These are phyloP conservation scores for Starmerella stigmatis DNA, from an alignment of 805 yeast species.

Conservation along the genomic window DNA sequence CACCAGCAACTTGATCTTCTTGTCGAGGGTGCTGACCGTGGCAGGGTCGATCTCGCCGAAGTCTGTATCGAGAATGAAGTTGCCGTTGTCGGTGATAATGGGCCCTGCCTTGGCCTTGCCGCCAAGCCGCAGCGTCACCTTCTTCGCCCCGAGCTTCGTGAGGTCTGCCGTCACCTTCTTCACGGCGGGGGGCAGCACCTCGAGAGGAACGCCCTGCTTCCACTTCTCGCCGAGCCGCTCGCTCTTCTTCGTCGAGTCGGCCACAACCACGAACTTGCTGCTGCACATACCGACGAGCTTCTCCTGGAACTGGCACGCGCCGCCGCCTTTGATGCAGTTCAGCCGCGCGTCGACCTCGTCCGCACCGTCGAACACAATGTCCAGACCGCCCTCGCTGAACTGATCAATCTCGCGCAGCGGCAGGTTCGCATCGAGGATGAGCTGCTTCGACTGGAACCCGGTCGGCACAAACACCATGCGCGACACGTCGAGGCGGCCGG, in stretches of 20 bases:
- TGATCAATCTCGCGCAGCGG: slow-evolving; percentile 74
- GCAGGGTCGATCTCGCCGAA: slow-evolving; percentile 58
- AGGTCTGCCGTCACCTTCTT: slow-evolving; percentile 63
- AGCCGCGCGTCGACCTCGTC: slow-evolving; percentile 81
- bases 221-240: slow-evolving; percentile 65
- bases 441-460: slow-evolving; percentile 86
- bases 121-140: slow-evolving; percentile 66
- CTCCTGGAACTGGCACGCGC: slow-evolving; percentile 95
- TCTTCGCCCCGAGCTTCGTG: slow-evolving; percentile 49
- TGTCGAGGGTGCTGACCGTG: slow-evolving; percentile 45
- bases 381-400: slow-evolving; percentile 52
- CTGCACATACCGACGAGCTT: slow-evolving; percentile 82
- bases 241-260: slow-evolving; percentile 81
- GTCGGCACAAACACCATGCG: slow-evolving; percentile 80
- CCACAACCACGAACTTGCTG: slow-evolving; percentile 69
- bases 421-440: slow-evolving; percentile 73
- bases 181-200: slow-evolving; percentile 82
- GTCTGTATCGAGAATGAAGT: slow-evolving; percentile 84
- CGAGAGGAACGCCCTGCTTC: slow-evolving; percentile 90
- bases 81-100: slow-evolving; percentile 88
- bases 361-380: slow-evolving; percentile 96
- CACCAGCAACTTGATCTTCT: slow-evolving; percentile 57
- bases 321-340: slow-evolving; percentile 95
- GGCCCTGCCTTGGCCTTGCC: slow-evolving; percentile 94
- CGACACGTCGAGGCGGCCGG: slow-evolving; percentile 33